Base-by-base conservation (phyloP, 257 asterid genomes). In the Ilex asprella region DNA sequence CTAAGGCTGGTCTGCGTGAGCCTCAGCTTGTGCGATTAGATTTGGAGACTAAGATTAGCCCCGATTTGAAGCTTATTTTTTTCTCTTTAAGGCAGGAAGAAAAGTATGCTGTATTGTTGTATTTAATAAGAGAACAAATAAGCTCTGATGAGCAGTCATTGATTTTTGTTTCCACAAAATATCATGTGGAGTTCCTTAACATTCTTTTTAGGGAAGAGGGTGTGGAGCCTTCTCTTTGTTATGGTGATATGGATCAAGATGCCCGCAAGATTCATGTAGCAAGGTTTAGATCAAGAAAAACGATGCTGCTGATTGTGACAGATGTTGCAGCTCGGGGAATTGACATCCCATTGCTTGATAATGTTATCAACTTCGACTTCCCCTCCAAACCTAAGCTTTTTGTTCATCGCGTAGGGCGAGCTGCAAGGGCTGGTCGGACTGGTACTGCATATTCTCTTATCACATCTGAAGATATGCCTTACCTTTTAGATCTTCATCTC, bases 251-350 rank as follows among this genome's bases (percentile, higher is more conserved):
- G 99, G 97, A 93, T 81, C 96, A 85, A 29, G 97, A 89, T 70
- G 99, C 99, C 16, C 94, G 99, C 32, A 84, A 86, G 64, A 79
- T 87, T 32, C 85, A 93, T 62, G 67, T 93, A 39, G 82, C 97
- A 11, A 79, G 76, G 63, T 93, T 93, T 63, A 83, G 97, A 70
- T 71, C 94, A 39, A 87, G 99, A 73, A 93, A 84, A 74, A 93
- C 97, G 16, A 89, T 85, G 97, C 73, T 87, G 31, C 71, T 93
- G 55, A 84, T 93, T 70, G 99, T 89, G 68, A 93, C 99, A 0
- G 99, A 93, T 85, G 86, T 93, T 62, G 97, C 99, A 56, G 99
- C 99, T n/a, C 77, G 97, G 72, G 99, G 99, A 65, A 89, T 93
- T 57, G 99, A 93, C 74, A 93, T 93, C 54, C 97, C 99, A 49